These are phyloP conservation scores for Pseudomonodictys pantanalensis DNA, from an alignment of 495 filamentous ascomycete species.

Conservation along the genomic window DNA sequence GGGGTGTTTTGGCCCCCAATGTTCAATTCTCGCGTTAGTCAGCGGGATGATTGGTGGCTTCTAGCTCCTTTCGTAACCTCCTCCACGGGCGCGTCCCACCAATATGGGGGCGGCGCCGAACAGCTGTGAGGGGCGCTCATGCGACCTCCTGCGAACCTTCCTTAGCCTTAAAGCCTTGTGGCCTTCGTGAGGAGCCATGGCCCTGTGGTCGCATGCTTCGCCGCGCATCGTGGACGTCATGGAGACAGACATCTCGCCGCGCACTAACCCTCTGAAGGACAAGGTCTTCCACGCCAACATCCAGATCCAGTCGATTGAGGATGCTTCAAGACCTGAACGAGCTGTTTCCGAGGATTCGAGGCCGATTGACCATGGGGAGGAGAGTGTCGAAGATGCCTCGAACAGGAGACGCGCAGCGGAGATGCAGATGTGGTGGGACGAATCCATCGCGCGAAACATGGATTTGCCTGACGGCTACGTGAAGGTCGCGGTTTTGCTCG, in stretches of 20 bases:
- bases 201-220: neutral
- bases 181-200: constrained; percentile 10
- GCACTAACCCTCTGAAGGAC: neutral
- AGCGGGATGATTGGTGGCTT: constrained; percentile 1
- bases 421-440: constrained; percentile 32
- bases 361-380: neutral
- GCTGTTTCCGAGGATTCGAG: neutral
- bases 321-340: neutral
- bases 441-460: constrained; percentile 22
- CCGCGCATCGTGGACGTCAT: constrained; percentile 6
- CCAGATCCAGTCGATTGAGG: constrained; percentile 9
- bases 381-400: constrained; percentile 5
- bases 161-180: constrained; percentile 9
- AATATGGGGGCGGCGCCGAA: constrained; percentile 23
- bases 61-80: neutral
- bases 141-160: constrained; percentile 14
- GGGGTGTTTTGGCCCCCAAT: constrained; percentile 3
- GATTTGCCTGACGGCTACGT: constrained; percentile 29
- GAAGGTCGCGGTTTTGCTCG: constrained; percentile 29
- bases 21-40: neutral
- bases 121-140: neutral
- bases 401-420: constrained; percentile 12
- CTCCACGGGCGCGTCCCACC: neutral
- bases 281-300: constrained; percentile 25
- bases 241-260: constrained; percentile 12